A percentile compares a stretch with the other conserved stretches of the same genome.
phyloP scores from a whole-genome alignment of 441 rosid genomes.

The Gossypium aridum region DNA sequence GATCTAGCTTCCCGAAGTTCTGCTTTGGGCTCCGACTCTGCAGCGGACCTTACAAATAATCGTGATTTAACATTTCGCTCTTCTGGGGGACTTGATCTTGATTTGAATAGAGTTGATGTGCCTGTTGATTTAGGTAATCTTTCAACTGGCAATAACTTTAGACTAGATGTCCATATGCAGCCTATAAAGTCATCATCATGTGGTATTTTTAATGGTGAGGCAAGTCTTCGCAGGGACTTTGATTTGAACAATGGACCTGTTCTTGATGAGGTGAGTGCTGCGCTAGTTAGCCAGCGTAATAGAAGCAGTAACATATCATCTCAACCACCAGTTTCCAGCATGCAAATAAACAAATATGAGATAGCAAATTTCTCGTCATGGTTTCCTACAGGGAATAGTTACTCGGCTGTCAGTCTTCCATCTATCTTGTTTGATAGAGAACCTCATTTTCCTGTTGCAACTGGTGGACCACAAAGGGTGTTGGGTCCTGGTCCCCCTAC shows the following conservation, averaged over 20 bases:
- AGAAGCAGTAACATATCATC: conserved; percentile 36
- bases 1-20: conserved; percentile 49
- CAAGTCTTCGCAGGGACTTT: conserved; percentile 45
- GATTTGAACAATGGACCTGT: conserved; percentile 91
- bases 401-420: conserved; percentile 52
- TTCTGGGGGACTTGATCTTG: conserved; percentile 74
- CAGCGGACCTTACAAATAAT: conserved; percentile 20
- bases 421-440: conserved; percentile 58
- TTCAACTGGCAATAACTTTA: conserved; percentile 29
- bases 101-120: conserved; percentile 69
- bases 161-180: conserved; percentile 30
- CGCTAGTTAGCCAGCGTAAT: conserved; percentile 37
- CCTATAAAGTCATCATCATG: conserved; percentile 27
- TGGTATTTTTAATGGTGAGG: conserved; percentile 33
- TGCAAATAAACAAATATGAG: conserved; percentile 38
- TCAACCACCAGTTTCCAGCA: conserved; percentile 42
- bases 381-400: conserved; percentile 49
- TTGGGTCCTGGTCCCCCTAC: conserved; percentile 24
- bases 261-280: conserved; percentile 47
- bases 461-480: conserved; percentile 46
- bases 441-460: conserved; percentile 53
- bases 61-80: conserved; percentile 25
- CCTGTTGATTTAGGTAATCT: conserved; percentile 39
- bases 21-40: conserved; percentile 28
- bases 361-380: conserved; percentile 53